phyloP scores from a whole-genome alignment of 192 early-diverging fungal species.

The Coemansia sp. region DNA sequence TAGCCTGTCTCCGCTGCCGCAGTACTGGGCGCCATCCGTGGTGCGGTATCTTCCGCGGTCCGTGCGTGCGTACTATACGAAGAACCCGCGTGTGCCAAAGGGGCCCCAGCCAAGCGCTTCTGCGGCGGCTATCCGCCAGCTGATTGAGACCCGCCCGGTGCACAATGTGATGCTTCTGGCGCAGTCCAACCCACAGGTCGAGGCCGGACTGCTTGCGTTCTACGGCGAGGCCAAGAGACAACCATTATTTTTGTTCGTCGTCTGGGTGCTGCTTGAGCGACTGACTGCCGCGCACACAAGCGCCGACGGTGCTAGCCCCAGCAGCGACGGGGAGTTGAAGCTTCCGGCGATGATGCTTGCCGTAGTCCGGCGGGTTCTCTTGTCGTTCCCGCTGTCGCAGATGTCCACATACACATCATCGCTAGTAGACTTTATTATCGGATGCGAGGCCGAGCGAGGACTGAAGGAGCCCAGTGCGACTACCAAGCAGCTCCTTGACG shows the following conservation, averaged over 20 bases:
- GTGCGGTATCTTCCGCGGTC: slow-evolving; percentile 42
- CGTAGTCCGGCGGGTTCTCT: slow-evolving; percentile 65
- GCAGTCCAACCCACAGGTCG: slow-evolving; percentile 16
- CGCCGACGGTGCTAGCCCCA: not conserved
- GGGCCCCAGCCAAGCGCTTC: slow-evolving; percentile 12
- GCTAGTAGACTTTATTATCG: slow-evolving; percentile 67
- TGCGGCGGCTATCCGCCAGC: slow-evolving; percentile 25
- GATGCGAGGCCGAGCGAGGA: slow-evolving; percentile 24
- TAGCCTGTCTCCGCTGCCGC: slow-evolving; percentile 38
- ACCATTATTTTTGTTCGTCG: slow-evolving; percentile 63
- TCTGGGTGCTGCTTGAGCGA: slow-evolving; percentile 63
- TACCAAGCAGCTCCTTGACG: slow-evolving; percentile 58
- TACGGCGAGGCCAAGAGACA: slow-evolving; percentile 65
- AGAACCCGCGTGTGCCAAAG: slow-evolving; percentile 7
- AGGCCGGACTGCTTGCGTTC: slow-evolving; percentile 49
- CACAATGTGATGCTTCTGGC: slow-evolving; percentile 30
- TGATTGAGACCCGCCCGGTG: slow-evolving; percentile 26
- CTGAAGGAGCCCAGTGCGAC: slow-evolving; percentile 18
- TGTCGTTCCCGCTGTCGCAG: slow-evolving; percentile 67
- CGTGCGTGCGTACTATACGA: slow-evolving; percentile 44
- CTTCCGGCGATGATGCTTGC: slow-evolving; percentile 21
- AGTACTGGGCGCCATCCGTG: slow-evolving; percentile 45
- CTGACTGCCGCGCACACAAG: slow-evolving; percentile 7
- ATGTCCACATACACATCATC: slow-evolving; percentile 69
- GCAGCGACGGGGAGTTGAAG: not conserved